Percentiles rank a stretch among this genome's conserved stretches.
These are phyloP conservation scores for Stellera chamaejasme DNA, from an alignment of 345 rosid genomes.

Conservation along the genomic window DNA sequence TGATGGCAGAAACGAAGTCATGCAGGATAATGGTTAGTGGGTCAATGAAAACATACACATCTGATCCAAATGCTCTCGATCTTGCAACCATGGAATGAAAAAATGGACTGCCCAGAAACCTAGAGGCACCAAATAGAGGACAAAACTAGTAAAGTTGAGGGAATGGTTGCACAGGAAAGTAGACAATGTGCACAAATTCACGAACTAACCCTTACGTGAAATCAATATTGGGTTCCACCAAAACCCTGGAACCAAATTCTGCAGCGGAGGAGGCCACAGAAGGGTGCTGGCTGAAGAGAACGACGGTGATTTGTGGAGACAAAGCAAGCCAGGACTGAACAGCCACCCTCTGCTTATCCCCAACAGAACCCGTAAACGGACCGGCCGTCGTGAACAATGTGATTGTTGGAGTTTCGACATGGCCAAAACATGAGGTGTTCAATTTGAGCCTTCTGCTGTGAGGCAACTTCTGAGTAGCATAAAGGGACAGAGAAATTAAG, in stretches of 20 bases:
- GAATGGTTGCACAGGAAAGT: background rate
- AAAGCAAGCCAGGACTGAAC: constrained; percentile 82
- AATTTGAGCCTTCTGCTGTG: constrained; percentile 12
- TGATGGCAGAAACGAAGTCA: constrained; percentile 47
- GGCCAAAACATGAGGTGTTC: constrained; percentile 2
- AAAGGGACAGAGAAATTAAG: constrained; percentile 61
- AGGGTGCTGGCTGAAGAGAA: constrained; percentile 58
- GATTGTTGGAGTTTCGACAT: constrained; percentile 30
- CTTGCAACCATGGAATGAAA: constrained; percentile 83
- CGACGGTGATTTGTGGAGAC: constrained; percentile 53
- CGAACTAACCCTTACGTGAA: constrained; percentile 52
- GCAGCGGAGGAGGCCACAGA: constrained; percentile 39
- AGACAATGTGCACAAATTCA: background rate
- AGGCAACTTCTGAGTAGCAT: constrained; percentile 60
- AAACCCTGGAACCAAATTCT: constrained; percentile 46
- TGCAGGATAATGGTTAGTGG: constrained; percentile 48
- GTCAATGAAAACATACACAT: constrained; percentile 48
- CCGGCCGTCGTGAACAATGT: constrained; percentile 56
- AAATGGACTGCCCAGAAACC: constrained; percentile 84
- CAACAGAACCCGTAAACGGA: constrained; percentile 33
- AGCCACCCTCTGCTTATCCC: constrained; percentile 37
- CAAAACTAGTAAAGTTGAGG: too few relatives aligned
- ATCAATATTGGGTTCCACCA: constrained; percentile 62
- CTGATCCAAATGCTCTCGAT: constrained; percentile 31
- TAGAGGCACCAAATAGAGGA: constrained; percentile 14